These are phyloP conservation scores for Colletotrichum shisoi DNA, from an alignment of 2,329 filamentous ascomycete genomes.

Conservation along the genomic window DNA sequence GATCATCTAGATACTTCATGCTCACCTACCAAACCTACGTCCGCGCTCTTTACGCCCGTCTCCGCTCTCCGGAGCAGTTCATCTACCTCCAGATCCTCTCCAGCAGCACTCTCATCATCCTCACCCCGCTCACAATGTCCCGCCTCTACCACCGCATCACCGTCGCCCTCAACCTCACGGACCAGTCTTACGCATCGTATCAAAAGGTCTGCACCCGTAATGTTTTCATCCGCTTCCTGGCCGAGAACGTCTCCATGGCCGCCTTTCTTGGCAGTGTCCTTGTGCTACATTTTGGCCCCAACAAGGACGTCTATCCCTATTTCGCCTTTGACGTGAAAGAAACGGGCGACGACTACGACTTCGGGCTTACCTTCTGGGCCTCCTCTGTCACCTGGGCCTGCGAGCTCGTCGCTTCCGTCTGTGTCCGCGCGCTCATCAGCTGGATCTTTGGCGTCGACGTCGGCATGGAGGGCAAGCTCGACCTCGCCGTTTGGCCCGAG, in stretches of 20 bases:
- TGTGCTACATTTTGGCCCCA: conserved; percentile 71
- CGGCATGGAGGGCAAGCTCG: conserved; percentile 69
- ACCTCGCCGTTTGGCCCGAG: conserved; percentile 72
- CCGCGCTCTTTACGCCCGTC: conserved; percentile 71
- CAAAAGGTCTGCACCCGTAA: conserved; percentile 72
- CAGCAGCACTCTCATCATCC: conserved; percentile 67
- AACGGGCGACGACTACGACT: conserved; percentile 61
- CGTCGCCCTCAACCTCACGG: conserved; percentile 62
- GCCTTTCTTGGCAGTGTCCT: conserved; percentile 71
- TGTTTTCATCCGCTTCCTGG: conserved; percentile 72
- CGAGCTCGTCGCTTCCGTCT: conserved; percentile 68
- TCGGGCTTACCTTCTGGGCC: conserved; percentile 69
- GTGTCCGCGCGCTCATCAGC: conserved; percentile 66
- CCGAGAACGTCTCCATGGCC: conserved; percentile 74
- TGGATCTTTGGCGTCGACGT: conserved; percentile 68
- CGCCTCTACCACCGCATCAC: conserved; percentile 64
- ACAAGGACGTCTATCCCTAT: conserved; percentile 74
- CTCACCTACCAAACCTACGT: conserved; percentile 77
- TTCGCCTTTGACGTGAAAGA: conserved; percentile 67
- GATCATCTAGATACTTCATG: conserved; percentile 65
- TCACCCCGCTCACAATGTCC: conserved; percentile 71
- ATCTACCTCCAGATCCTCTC: conserved; percentile 71
- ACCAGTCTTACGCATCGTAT: conserved; percentile 68
- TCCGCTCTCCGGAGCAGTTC: conserved; percentile 71
- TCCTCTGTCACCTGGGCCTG: conserved; percentile 72